phyloP scores from a whole-genome alignment of 1,139 yeast genomes.

The Sugiyamaella pinicola region DNA sequence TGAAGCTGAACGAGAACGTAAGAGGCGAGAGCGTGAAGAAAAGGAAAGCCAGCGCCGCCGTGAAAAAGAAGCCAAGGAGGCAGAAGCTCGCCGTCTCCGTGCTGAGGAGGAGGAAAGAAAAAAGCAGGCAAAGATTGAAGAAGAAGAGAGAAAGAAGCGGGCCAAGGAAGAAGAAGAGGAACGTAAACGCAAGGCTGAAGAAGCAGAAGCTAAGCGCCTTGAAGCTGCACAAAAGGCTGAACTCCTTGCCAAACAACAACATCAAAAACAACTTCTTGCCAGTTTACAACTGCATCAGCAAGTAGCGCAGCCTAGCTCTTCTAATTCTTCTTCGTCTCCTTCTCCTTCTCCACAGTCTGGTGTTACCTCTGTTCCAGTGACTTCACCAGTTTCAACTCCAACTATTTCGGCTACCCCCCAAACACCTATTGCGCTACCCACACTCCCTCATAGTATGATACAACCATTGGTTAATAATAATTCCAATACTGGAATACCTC shows the following conservation, averaged over 20 bases:
- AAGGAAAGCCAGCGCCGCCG: constrained; percentile 37
- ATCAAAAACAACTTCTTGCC: constrained; percentile 29
- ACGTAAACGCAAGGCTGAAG: constrained; percentile 21
- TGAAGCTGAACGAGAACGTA: constrained; percentile 49
- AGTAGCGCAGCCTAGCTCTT: constrained; percentile 9
- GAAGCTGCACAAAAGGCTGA: constrained; percentile 18
- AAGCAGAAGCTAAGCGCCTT: constrained; percentile 20
- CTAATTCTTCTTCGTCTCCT: constrained; percentile 13
- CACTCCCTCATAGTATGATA: constrained; percentile 22
- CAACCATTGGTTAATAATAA: neutral
- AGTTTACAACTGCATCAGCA: constrained; percentile 27
- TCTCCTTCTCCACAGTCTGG: constrained; percentile 17
- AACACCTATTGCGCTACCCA: constrained; percentile 18
- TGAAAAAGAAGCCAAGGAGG: constrained; percentile 45
- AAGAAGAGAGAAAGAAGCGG: constrained; percentile 26
- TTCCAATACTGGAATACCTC: neutral
- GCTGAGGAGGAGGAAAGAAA: constrained; percentile 32
- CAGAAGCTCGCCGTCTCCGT: constrained; percentile 40
- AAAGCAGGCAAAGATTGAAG: constrained; percentile 36
- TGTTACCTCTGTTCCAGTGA: constrained; percentile 6
- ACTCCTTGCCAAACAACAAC: constrained; percentile 27
- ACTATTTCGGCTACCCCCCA: neutral
- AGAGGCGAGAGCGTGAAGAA: constrained; percentile 48
- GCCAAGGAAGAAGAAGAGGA: constrained; percentile 27
- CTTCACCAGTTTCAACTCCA: neutral